These are phyloP conservation scores for Aspergillus flavus DNA, from an alignment of 2,329 filamentous ascomycete species.

Conservation along the genomic window DNA sequence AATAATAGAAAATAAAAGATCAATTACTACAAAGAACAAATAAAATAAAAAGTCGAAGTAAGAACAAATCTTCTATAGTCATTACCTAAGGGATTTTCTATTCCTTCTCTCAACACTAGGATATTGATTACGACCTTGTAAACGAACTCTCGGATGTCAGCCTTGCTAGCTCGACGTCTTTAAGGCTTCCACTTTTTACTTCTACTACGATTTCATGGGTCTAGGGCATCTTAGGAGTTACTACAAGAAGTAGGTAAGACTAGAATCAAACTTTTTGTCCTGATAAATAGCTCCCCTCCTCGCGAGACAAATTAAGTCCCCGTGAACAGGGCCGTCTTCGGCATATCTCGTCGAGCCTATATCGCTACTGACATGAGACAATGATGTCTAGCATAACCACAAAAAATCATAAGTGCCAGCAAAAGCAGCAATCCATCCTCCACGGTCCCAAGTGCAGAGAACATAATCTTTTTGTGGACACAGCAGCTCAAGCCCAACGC, in stretches of 20 bases:
- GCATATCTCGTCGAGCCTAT: conserved; percentile 25
- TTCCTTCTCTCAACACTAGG: too few relatives aligned
- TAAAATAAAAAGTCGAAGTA: too few relatives aligned
- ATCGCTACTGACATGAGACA: conserved; percentile 28
- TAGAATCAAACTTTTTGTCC: conserved; percentile 25
- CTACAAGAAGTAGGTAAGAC: conserved; percentile 7
- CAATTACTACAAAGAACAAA: neutral
- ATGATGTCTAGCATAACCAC: conserved; percentile 33
- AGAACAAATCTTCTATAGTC: too few relatives aligned
- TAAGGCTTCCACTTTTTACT: neutral
- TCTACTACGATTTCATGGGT: neutral
- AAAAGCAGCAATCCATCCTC: conserved; percentile 37
- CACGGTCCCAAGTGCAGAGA: conserved; percentile 38
- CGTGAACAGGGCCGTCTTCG: conserved; percentile 27
- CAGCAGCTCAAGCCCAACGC: conserved; percentile 44
- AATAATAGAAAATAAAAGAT: neutral
- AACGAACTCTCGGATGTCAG: too few relatives aligned
- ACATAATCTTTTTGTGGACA: conserved; percentile 30
- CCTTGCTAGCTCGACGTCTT: neutral
- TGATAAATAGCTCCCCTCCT: conserved; percentile 33
- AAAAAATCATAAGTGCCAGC: conserved; percentile 33
- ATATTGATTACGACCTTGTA: too few relatives aligned
- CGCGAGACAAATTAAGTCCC: conserved; percentile 28
- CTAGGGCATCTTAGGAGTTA: neutral
- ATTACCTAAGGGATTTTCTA: too few relatives aligned